Evolutionary conservation across 805 yeast species (phyloP).

Genomic region (Metschnikowia borealis): DNA sequence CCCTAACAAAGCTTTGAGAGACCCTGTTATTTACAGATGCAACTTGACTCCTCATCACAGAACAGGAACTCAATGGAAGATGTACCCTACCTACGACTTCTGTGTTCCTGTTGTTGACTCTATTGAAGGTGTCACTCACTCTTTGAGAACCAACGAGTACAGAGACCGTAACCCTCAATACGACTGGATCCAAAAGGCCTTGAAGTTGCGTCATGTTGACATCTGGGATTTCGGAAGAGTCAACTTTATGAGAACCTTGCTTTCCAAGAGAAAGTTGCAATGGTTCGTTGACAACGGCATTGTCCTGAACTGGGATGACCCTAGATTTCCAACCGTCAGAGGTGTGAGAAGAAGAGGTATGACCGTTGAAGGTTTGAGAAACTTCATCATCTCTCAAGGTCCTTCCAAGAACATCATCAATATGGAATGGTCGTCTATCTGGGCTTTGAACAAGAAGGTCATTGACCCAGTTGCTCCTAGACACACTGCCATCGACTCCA

Average conservation of each 20-base stretch:
- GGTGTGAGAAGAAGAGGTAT: constrained; percentile 99
- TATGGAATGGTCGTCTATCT: constrained; percentile 94
- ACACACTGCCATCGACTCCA: constrained; percentile 70
- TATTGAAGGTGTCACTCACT: constrained; percentile 95
- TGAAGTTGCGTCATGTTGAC: constrained; percentile 84
- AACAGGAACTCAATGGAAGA: constrained; percentile 89
- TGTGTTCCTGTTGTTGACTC: constrained; percentile 97
- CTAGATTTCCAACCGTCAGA: constrained; percentile 98
- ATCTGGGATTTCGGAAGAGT: constrained; percentile 98
- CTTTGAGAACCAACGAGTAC: constrained; percentile 96
- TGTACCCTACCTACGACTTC: constrained; percentile 98
- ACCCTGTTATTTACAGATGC: constrained; percentile 97
- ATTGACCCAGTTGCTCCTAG: constrained; percentile 98
- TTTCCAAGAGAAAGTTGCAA: constrained; percentile 96
- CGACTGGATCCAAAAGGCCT: constrained; percentile 87
- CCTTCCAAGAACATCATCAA: constrained; percentile 96
- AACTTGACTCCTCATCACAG: constrained; percentile 97
- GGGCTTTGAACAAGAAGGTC: constrained; percentile 97
- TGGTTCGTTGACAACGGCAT: constrained; percentile 95
- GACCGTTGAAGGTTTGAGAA: constrained; percentile 96
- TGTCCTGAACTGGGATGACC: constrained; percentile 97
- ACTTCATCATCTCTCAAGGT: constrained; percentile 92
- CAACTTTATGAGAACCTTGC: constrained; percentile 90
- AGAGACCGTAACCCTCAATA: constrained; percentile 98
- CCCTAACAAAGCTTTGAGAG: constrained; percentile 91